Evolutionary conservation across 352 stramenopile species (phyloP).

Genomic region (Phytophthora podocarpi): DNA sequence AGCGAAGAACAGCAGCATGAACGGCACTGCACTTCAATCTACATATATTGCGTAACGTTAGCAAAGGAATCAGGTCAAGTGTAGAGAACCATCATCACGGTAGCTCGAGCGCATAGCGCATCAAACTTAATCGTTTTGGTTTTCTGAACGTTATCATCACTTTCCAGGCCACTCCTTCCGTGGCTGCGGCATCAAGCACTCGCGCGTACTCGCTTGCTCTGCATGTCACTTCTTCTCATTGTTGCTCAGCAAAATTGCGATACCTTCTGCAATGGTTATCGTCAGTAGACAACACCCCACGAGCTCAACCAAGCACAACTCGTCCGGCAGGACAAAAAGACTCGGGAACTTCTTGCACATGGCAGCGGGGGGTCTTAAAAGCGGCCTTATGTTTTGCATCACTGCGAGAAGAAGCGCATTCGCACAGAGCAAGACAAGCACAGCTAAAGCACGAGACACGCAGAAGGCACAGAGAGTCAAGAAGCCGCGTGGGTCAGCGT

Average conservation of each 20-base stretch:
- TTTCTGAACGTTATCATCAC: slow-evolving; percentile 37
- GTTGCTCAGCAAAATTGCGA: slow-evolving; percentile 48
- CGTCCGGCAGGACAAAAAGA: slow-evolving; percentile 5
- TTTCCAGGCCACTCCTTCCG: slow-evolving; percentile 24
- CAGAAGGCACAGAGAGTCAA: slow-evolving; percentile 1
- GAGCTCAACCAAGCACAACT: slow-evolving; percentile 35
- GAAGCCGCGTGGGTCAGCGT: slow-evolving; percentile 5
- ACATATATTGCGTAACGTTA: slow-evolving; percentile 10
- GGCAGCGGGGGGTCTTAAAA: slow-evolving; percentile 39
- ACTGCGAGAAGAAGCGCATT: slow-evolving; percentile 27
- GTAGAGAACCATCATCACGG: slow-evolving; percentile 44
- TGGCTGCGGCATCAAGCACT: background rate
- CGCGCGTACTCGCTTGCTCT: background rate
- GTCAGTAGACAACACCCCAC: slow-evolving; percentile 34
- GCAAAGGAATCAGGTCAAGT: slow-evolving; percentile 50
- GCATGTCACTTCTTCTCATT: slow-evolving; percentile 21
- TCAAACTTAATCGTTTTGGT: slow-evolving; percentile 15
- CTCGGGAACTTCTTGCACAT: slow-evolving; percentile 20
- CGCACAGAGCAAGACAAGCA: slow-evolving; percentile 4
- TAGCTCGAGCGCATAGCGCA: slow-evolving; percentile 5
- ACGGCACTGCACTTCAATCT: background rate
- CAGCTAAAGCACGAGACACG: background rate
- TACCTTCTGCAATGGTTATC: slow-evolving; percentile 58
- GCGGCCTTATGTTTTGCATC: slow-evolving; percentile 51
- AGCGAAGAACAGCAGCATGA: slow-evolving; percentile 26